These are phyloP conservation scores for Ophiorrhiza pumila DNA, from an alignment of 257 asterid species.

Conservation along the genomic window DNA sequence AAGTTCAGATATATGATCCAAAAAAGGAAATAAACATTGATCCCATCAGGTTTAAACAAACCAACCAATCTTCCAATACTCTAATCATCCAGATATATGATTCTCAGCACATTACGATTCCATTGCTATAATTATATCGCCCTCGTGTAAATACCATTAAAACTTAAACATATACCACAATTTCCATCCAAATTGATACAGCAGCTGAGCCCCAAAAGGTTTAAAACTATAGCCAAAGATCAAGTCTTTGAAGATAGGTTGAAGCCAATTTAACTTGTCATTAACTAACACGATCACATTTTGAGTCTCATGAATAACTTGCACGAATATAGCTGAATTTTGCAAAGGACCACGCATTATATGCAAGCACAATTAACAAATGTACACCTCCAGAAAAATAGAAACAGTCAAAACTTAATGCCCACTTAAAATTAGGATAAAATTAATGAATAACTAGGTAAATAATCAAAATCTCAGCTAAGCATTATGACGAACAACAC, in stretches of 20 bases:
- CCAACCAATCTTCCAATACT: too few species aligned
- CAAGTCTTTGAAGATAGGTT: neutral
- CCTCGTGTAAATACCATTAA: neutral
- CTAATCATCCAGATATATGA: too few species aligned
- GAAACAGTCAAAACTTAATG: neutral
- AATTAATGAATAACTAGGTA: neutral
- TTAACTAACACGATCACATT: neutral
- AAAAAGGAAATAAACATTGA: too few species aligned
- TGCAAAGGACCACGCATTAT: neutral
- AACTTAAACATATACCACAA: too few species aligned
- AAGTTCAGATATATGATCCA: neutral
- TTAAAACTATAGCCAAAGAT: neutral
- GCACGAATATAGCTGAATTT: neutral
- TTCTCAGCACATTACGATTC: too few species aligned
- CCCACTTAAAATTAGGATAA: neutral
- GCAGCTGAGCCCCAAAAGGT: neutral
- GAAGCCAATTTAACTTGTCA: neutral
- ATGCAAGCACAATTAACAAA: neutral
- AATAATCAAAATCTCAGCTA: slow-evolving; percentile 1
- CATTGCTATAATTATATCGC: too few species aligned
- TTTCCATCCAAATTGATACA: too few species aligned
- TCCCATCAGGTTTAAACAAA: too few species aligned
- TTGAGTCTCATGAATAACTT: neutral
- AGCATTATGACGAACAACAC: slow-evolving; percentile 14
- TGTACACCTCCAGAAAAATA: neutral